phyloP scores from a whole-genome alignment of 371 early-diverging fungal genomes.

The Mucor plumbeus region DNA sequence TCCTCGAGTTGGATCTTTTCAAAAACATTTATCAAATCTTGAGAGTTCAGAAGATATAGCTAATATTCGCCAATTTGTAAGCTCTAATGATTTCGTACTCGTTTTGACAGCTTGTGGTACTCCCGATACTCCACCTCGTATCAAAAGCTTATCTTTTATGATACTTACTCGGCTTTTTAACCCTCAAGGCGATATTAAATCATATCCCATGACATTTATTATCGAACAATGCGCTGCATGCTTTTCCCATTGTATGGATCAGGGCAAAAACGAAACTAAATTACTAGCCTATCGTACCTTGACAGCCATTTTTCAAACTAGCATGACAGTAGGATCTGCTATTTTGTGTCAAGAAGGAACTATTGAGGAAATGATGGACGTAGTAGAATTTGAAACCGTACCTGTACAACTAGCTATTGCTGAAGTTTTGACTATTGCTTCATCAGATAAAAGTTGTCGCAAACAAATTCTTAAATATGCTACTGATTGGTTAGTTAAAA shows the following conservation, averaged over 20 bases:
- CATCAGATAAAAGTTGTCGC: slow-evolving; percentile 68
- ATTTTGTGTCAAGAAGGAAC: slow-evolving; percentile 69
- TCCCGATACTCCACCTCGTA: slow-evolving; percentile 28
- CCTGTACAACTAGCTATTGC: slow-evolving; percentile 65
- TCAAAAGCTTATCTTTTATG: slow-evolving; percentile 43
- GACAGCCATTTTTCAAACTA: slow-evolving; percentile 65
- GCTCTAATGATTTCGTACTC: slow-evolving; percentile 37
- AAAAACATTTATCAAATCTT: slow-evolving; percentile 23
- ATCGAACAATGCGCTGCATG: slow-evolving; percentile 47
- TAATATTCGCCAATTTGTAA: slow-evolving; percentile 31
- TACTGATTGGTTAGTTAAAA: slow-evolving; percentile 58
- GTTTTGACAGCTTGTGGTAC: slow-evolving; percentile 46
- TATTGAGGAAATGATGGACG: slow-evolving; percentile 73
- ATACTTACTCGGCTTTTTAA: slow-evolving; percentile 46
- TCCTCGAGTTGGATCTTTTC: slow-evolving; percentile 24
- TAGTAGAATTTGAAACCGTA: slow-evolving; percentile 68
- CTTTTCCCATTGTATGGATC: slow-evolving; percentile 47
- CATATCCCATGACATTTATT: slow-evolving; percentile 37
- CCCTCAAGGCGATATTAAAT: slow-evolving; percentile 12
- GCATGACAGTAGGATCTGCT: slow-evolving; percentile 62
- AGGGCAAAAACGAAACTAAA: slow-evolving; percentile 48
- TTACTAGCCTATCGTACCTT: slow-evolving; percentile 63
- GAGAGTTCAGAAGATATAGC: slow-evolving; percentile 15
- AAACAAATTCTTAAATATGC: slow-evolving; percentile 60
- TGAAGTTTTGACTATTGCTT: slow-evolving; percentile 70